A percentile compares a stretch with the other conserved stretches of the same genome.
Conservation (phyloP, 495 filamentous ascomycete genomes). For the Aspergillus diversus region DNA sequence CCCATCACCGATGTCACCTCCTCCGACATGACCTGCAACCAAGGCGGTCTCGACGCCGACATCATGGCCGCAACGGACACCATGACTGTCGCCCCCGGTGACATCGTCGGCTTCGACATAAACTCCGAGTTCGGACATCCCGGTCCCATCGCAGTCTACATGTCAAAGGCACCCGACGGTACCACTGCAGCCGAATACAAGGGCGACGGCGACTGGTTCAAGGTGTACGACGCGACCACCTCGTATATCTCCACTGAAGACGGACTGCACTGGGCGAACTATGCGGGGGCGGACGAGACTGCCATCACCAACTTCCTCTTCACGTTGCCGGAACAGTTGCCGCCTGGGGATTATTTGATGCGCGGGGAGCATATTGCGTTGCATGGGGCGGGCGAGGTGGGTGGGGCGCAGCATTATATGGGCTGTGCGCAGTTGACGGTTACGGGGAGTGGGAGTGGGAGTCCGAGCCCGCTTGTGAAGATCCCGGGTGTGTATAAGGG, state of each 20-base stretch:
- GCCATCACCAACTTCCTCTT: constrained; percentile 13
- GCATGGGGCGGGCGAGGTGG: constrained; percentile 3
- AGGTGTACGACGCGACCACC: constrained; percentile 11
- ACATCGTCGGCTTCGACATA: constrained; percentile 23
- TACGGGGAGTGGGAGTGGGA: constrained; percentile 11
- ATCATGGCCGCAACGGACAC: constrained; percentile 18
- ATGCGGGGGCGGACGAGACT: not conserved
- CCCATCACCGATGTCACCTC: constrained; percentile 21
- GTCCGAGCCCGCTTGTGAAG: constrained; percentile 6
- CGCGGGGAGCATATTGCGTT: constrained; percentile 16
- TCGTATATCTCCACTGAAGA: not conserved
- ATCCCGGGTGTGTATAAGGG: constrained; percentile 18
- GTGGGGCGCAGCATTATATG: constrained; percentile 16
- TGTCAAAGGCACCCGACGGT: constrained; percentile 15
- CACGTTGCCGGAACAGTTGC: constrained; percentile 8
- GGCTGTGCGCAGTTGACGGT: constrained; percentile 18
- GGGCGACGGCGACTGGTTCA: constrained; percentile 21
- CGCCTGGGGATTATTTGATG: constrained; percentile 14
- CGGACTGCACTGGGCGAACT: constrained; percentile 5
- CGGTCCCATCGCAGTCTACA: constrained; percentile 9
- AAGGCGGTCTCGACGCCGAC: constrained; percentile 17
- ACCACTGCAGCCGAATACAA: constrained; percentile 2
- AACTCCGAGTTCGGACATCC: constrained; percentile 14
- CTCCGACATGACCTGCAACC: constrained; percentile 26
- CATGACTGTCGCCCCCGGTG: constrained; percentile 15